Evolutionary conservation across 805 yeast genomes (phyloP).

Genomic region (Saturnispora ahearnii): DNA sequence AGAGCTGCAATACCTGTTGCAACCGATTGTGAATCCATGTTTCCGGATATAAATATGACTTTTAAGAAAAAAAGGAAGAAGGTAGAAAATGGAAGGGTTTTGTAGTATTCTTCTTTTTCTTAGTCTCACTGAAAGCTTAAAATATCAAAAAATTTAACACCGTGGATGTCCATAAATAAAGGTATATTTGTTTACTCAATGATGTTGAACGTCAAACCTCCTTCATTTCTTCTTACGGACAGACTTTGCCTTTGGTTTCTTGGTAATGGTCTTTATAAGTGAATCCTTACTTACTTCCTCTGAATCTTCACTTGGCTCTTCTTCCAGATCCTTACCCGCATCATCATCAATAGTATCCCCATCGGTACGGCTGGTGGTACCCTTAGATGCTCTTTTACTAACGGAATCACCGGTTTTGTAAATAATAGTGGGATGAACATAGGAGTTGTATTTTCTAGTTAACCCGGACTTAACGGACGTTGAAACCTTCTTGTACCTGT

Average conservation of each 20-base stretch:
- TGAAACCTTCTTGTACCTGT: slow-evolving; percentile 50
- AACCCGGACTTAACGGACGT: slow-evolving; percentile 77
- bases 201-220: too few species aligned
- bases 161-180: background rate
- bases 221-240: background rate
- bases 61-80: too few species aligned
- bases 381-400: slow-evolving; percentile 26
- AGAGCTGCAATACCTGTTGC: background rate
- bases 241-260: background rate
- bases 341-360: slow-evolving; percentile 68
- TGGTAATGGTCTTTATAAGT: slow-evolving; percentile 39
- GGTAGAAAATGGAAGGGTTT: too few species aligned
- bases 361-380: slow-evolving; percentile 23
- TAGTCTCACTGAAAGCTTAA: background rate
- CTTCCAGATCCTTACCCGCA: slow-evolving; percentile 22
- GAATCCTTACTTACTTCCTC: slow-evolving; percentile 53
- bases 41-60: too few species aligned
- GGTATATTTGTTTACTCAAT: background rate
- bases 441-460: slow-evolving; percentile 73
- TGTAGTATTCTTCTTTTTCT: background rate
- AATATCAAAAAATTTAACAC: background rate
- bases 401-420: slow-evolving; percentile 63
- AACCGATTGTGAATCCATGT: too few species aligned
- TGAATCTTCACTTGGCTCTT: slow-evolving; percentile 34
- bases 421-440: slow-evolving; percentile 77